Evolutionary conservation across 768 basidiomycete species (phyloP), one percentile per base, ranked within the genome.

Genomic region (Heimioporus sp.): DNA sequence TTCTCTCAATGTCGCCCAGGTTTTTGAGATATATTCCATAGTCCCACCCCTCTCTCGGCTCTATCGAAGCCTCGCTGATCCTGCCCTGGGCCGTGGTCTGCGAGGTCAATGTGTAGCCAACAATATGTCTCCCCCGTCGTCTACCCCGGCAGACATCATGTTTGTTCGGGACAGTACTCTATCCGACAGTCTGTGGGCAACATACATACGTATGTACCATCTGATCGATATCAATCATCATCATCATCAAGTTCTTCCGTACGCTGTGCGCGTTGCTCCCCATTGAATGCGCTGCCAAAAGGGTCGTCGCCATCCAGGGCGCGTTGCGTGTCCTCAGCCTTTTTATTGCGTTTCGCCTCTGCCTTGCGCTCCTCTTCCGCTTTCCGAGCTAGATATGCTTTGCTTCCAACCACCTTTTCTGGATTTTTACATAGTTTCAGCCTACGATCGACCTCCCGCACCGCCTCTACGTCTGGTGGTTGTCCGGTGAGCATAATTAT

Each of bases 401-500:
- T 86, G 55, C 85, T 96, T n/a, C 93, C 94, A 12, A 85, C 83
- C 6, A 96, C 86, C 69, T 95, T 97, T 70, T 96, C 94, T 5
- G 97, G 97, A 62, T 99, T 98, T 66, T 93, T 91, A 76, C 96
- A 98, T 35, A 87, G 63, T 62, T 83, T 86, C 42, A 99, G 73
- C 41, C 93, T 77, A 64, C 87, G 81, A 67, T 99, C 97, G 8
- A 98, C 86, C 62, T 90, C 88, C 13, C 90, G 87, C 13, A 98
- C 93, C 30, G 80, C 76, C 53, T 92, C 92, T 12, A 96, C 76
- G 52, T 90, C 78, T n/a, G 92, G 83, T 21, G 80, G 78, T 17
- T 76, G 76, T 15, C 86, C 83, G 17, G 80, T 69, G 6, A 71
- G 65, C 7, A 70, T 68, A 30, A 91, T 83, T 59, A 87, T 64